A percentile compares a stretch with the other conserved stretches of the same genome.
These are phyloP conservation scores for Calocera viscosa DNA, from an alignment of 768 basidiomycete genomes.

Conservation along the genomic window DNA sequence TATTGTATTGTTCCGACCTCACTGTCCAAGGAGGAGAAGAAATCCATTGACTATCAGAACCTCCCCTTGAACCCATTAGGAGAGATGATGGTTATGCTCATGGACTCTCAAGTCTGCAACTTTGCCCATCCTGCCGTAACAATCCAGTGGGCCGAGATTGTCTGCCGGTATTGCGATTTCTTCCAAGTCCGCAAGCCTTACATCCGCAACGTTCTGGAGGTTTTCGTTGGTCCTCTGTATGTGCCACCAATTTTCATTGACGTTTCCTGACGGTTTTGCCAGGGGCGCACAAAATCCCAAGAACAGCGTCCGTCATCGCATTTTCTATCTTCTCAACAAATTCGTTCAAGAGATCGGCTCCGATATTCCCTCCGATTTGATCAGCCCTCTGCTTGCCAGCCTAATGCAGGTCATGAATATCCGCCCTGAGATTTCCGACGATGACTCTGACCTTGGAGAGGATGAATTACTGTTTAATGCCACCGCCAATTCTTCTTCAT, in stretches of 20 bases:
- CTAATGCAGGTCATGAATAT: constrained; percentile 69
- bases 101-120: constrained; percentile 66
- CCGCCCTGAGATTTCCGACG: constrained; percentile 60
- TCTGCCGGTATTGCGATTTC: constrained; percentile 87
- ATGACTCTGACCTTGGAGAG: constrained; percentile 52
- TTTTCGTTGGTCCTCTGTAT: constrained; percentile 73
- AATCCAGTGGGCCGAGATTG: constrained; percentile 87
- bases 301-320: constrained; percentile 53
- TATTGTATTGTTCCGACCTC: constrained; percentile 71
- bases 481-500: constrained; percentile 53
- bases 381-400: constrained; percentile 54
- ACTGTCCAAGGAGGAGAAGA: constrained; percentile 46
- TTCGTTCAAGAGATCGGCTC: constrained; percentile 75
- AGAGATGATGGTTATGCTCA: constrained; percentile 72
- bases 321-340: constrained; percentile 84
- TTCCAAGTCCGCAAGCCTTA: constrained; percentile 88
- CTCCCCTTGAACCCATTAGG: constrained; percentile 84
- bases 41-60: constrained; percentile 55
- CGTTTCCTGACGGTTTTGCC: not conserved
- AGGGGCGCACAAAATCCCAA: constrained; percentile 81
- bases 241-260: constrained; percentile 22
- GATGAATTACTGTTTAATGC: constrained; percentile 57
- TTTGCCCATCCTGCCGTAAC: constrained; percentile 76
- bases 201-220: constrained; percentile 74
- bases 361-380: constrained; percentile 63